Evolutionary conservation across 2,329 filamentous ascomycete species (phyloP).

Genomic region (Colletotrichum sp.): DNA sequence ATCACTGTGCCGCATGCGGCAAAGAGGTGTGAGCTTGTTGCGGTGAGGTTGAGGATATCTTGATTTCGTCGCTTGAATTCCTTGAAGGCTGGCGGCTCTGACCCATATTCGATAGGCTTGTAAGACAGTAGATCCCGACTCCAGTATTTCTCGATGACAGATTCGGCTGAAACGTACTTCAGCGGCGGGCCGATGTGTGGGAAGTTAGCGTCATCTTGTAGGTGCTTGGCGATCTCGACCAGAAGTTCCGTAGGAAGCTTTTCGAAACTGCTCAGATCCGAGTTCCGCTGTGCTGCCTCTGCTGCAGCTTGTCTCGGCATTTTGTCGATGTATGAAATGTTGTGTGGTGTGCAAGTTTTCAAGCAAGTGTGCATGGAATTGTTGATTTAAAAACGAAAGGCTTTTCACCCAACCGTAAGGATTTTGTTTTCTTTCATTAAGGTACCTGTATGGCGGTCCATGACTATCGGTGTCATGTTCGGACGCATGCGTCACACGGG

Average conservation of each 20-base stretch:
- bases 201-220: not conserved
- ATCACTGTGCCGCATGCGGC: not conserved
- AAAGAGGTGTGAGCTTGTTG: not conserved
- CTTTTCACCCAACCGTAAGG: accelerated
- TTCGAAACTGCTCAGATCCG: not conserved
- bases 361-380: not conserved
- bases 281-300: not conserved
- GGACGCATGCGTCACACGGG: not conserved
- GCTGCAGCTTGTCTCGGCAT: not conserved
- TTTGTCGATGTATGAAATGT: not conserved
- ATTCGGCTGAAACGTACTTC: not conserved
- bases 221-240: not conserved
- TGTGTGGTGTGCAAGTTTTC: not conserved
- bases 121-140: not conserved
- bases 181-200: not conserved
- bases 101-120: not conserved
- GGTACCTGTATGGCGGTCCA: not conserved
- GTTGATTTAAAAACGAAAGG: not conserved
- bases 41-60: not conserved
- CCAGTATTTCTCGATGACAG: not conserved
- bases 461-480: not conserved
- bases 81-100: not conserved
- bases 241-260: not conserved
- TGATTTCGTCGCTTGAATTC: not conserved
- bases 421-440: not conserved